These are phyloP conservation scores for Pseudopithomyces chartarum DNA, from an alignment of 2,329 filamentous ascomycete genomes.

Conservation along the genomic window DNA sequence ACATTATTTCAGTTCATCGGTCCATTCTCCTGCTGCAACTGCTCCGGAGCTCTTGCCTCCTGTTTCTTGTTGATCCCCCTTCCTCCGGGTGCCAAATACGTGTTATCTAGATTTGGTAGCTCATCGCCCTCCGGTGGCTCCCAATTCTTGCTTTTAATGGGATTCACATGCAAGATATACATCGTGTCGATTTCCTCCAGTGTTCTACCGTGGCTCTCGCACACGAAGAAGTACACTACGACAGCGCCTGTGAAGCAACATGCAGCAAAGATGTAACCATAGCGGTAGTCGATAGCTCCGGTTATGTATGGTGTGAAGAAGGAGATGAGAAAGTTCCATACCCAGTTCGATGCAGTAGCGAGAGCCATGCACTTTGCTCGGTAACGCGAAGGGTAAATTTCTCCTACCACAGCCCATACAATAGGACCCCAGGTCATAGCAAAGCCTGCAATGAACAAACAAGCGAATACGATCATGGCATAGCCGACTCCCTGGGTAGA, in stretches of 20 bases:
- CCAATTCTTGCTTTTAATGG: conserved; percentile 66
- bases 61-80: conserved; percentile 41
- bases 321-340: conserved; percentile 51
- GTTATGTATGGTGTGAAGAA: conserved; percentile 86
- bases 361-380: conserved; percentile 52
- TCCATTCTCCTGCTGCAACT: conserved; percentile 25
- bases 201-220: conserved; percentile 73
- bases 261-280: conserved; percentile 76
- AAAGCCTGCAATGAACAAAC: conserved; percentile 69
- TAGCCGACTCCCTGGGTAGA: conserved; percentile 56
- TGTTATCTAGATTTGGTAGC: conserved; percentile 38
- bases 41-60: conserved; percentile 34
- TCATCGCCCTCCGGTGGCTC: conserved; percentile 39
- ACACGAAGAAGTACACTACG: conserved; percentile 78
- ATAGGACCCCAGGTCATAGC: conserved; percentile 73
- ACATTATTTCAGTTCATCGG: not conserved
- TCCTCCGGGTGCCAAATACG: conserved; percentile 40
- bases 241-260: conserved; percentile 69
- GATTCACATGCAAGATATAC: conserved; percentile 69
- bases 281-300: conserved; percentile 70
- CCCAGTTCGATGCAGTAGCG: conserved; percentile 52
- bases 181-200: conserved; percentile 79
- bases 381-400: conserved; percentile 66
- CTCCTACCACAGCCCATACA: conserved; percentile 71
- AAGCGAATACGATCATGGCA: conserved; percentile 70